These are phyloP conservation scores for Saussurea involucrata DNA, from an alignment of 129 eudicot genomes.

Conservation along the genomic window DNA sequence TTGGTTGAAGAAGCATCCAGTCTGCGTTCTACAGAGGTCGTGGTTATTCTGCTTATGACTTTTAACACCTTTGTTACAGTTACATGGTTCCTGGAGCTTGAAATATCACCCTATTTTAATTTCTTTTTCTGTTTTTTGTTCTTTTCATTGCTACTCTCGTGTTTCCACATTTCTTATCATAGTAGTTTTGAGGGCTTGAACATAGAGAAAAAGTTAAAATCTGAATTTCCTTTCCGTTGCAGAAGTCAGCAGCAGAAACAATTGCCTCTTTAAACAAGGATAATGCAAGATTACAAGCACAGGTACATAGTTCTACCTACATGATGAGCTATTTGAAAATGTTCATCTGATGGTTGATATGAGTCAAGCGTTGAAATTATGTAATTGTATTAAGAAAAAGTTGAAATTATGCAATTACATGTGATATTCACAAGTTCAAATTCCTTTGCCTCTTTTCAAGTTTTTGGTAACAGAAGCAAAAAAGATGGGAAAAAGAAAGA, in stretches of 20 bases:
- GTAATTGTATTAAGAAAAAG: neutral
- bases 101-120: neutral
- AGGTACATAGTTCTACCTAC: conserved; percentile 38
- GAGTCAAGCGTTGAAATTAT: neutral
- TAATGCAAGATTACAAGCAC: conserved; percentile 47
- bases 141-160: neutral
- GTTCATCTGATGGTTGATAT: neutral
- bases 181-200: neutral
- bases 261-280: conserved; percentile 46
- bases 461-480: neutral
- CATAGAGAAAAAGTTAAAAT: neutral
- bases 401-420: neutral
- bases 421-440: neutral
- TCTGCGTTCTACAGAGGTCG: conserved; percentile 37
- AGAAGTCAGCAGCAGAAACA: conserved; percentile 44
- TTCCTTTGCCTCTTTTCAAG: neutral
- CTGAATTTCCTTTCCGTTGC: conserved; percentile 22
- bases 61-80: neutral
- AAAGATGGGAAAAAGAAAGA: too few species aligned
- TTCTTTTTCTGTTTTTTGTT: neutral
- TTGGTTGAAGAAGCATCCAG: conserved; percentile 42
- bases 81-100: conserved; percentile 5
- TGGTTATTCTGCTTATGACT: neutral
- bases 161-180: neutral
- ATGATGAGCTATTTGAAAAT: neutral